phyloP scores from a whole-genome alignment of 176 grass and related monocot genomes.

The Lolium perenne region DNA sequence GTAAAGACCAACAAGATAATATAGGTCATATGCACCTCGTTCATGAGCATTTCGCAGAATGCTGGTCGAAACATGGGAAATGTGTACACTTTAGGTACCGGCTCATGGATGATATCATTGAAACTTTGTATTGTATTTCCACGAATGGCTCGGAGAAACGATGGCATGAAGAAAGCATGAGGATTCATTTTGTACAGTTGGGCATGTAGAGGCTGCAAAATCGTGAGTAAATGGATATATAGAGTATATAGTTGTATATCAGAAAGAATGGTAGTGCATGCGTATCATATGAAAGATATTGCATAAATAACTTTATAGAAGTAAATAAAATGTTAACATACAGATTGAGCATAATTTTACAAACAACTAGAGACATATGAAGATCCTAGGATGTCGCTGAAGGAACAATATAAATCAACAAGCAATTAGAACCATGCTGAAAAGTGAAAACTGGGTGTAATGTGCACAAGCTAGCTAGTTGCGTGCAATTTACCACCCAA shows the following conservation, averaged over 20 bases:
- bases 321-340: not conserved
- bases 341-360: not conserved
- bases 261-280: not conserved
- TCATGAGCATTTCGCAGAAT: constrained; percentile 64
- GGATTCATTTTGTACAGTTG: constrained; percentile 57
- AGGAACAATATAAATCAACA: not conserved
- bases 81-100: constrained; percentile 52
- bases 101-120: constrained; percentile 54
- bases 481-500: not conserved
- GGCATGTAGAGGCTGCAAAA: constrained; percentile 58
- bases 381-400: not conserved
- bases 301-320: not conserved
- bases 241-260: not conserved
- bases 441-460: not conserved
- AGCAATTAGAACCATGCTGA: not conserved
- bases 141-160: constrained; percentile 61
- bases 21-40: constrained; percentile 49
- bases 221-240: not conserved
- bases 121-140: constrained; percentile 57
- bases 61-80: constrained; percentile 64
- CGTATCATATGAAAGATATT: not conserved
- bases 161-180: constrained; percentile 56
- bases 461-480: not conserved
- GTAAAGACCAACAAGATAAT: not conserved
- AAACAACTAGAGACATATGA: not conserved